Conservation (phyloP, 1,284 basidiomycete species). For the Coniophora puteana region DNA sequence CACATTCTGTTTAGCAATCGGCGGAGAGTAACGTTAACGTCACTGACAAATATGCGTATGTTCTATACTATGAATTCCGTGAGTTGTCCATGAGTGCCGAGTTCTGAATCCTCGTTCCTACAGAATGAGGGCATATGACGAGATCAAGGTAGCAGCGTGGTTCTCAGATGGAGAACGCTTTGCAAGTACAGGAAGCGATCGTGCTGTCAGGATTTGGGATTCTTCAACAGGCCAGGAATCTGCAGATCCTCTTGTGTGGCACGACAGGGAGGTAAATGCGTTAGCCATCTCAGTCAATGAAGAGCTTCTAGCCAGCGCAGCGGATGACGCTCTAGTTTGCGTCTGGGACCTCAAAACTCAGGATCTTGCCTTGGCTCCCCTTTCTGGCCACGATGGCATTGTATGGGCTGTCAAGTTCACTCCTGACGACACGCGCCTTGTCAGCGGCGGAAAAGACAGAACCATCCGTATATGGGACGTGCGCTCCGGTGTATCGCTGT, state of each 20-base stretch:
- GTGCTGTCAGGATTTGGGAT: not conserved
- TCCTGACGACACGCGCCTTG: not conserved
- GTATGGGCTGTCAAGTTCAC: conserved; percentile 1
- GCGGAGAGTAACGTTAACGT: too few species aligned
- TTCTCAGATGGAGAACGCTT: not conserved
- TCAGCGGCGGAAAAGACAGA: conserved; percentile 2
- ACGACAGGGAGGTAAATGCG: not conserved
- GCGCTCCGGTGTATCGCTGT: too few species aligned
- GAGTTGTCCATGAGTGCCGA: too few species aligned
- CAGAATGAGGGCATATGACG: too few species aligned
- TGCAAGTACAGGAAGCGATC: not conserved
- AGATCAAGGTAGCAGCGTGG: not conserved
- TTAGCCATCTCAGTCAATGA: conserved; percentile 8
- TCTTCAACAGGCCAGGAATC: not conserved
- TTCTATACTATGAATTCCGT: too few species aligned
- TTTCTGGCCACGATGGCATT: not conserved
- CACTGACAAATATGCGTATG: too few species aligned
- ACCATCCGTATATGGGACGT: conserved; percentile 8
- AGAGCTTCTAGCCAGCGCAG: not conserved
- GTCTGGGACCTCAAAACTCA: too few species aligned
- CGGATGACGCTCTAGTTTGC: conserved; percentile 6
- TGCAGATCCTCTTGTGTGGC: not conserved
- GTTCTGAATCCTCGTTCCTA: too few species aligned
- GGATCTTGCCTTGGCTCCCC: too few species aligned
- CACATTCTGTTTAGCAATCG: too few species aligned